phyloP scores from a whole-genome alignment of 805 yeast genomes.

The Pichia thaimueangensis region DNA sequence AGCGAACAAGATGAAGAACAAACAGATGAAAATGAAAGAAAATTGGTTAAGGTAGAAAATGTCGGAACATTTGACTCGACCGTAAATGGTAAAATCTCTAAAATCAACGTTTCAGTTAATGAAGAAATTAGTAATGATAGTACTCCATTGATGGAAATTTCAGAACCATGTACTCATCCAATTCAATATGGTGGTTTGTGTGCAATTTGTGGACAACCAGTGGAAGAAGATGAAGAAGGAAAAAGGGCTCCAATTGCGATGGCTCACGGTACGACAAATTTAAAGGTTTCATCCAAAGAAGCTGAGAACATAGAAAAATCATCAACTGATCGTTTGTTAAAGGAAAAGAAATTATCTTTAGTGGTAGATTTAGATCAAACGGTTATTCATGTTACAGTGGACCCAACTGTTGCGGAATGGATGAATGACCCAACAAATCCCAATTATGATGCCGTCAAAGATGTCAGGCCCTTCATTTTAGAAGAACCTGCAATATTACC shows the following conservation, averaged over 20 bases:
- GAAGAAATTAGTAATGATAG: slow-evolving; percentile 51
- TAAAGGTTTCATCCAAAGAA: slow-evolving; percentile 78
- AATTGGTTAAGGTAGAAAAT: slow-evolving; percentile 49
- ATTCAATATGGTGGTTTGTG: slow-evolving; percentile 94
- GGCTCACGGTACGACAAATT: slow-evolving; percentile 82
- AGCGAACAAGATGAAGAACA: slow-evolving; percentile 33
- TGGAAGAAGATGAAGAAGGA: slow-evolving; percentile 63
- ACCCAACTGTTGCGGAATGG: slow-evolving; percentile 97
- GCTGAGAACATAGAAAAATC: slow-evolving; percentile 76
- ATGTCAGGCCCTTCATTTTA: slow-evolving; percentile 68
- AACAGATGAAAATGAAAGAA: slow-evolving; percentile 35
- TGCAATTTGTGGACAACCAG: slow-evolving; percentile 81
- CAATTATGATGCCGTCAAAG: slow-evolving; percentile 76
- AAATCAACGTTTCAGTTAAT: slow-evolving; percentile 46
- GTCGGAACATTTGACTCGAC: slow-evolving; percentile 82
- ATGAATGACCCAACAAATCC: slow-evolving; percentile 80
- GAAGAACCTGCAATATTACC: slow-evolving; percentile 68
- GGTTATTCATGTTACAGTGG: slow-evolving; percentile 95
- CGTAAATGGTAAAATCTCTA: slow-evolving; percentile 58
- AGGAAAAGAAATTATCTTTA: slow-evolving; percentile 66
- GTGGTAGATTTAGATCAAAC: slow-evolving; percentile 98
- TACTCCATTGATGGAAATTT: slow-evolving; percentile 44
- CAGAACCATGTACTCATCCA: slow-evolving; percentile 85
- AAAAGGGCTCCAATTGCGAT: slow-evolving; percentile 78
- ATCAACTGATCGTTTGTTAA: slow-evolving; percentile 53